A percentile compares a stretch with the other conserved stretches of the same genome.
Evolutionary conservation across 2,329 filamentous ascomycete genomes (phyloP).

Genomic region (Ophiostoma sp.): DNA sequence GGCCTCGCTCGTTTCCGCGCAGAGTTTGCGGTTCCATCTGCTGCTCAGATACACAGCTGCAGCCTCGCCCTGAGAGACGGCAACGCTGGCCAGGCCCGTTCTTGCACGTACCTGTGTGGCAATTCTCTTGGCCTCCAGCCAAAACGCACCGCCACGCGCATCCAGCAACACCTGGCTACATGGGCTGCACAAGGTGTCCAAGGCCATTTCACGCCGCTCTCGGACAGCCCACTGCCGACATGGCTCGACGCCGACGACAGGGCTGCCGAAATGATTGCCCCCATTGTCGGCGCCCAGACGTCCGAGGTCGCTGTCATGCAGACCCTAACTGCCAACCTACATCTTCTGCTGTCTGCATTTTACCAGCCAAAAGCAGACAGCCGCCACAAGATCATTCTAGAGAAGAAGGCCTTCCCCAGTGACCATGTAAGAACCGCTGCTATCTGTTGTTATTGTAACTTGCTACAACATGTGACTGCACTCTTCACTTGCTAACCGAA

Average conservation of each 20-base stretch:
- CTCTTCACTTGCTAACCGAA: background rate
- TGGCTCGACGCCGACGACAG: conserved; percentile 78
- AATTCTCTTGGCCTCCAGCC: conserved; percentile 87
- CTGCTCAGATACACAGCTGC: conserved; percentile 33
- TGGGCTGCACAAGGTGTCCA: conserved; percentile 83
- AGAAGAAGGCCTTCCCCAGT: conserved; percentile 84
- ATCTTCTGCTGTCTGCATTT: conserved; percentile 78
- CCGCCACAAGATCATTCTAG: conserved; percentile 72
- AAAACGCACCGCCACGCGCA: conserved; percentile 57
- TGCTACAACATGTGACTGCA: background rate
- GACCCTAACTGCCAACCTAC: conserved; percentile 74
- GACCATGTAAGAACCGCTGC: conserved; percentile 51
- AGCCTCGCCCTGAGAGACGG: background rate
- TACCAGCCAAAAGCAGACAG: conserved; percentile 59
- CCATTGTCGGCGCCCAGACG: conserved; percentile 66
- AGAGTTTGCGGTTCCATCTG: conserved; percentile 74
- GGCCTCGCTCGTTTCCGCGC: conserved; percentile 54
- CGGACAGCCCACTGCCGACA: conserved; percentile 60
- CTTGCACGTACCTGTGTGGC: conserved; percentile 71
- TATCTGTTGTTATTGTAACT: background rate
- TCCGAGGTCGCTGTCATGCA: conserved; percentile 85
- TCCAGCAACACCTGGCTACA: conserved; percentile 69
- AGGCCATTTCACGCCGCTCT: conserved; percentile 70
- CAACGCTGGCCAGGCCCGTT: conserved; percentile 25
- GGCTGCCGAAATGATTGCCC: conserved; percentile 63